These are phyloP conservation scores for Globisporangium nagaii DNA, from an alignment of 352 stramenopile species.

Conservation along the genomic window DNA sequence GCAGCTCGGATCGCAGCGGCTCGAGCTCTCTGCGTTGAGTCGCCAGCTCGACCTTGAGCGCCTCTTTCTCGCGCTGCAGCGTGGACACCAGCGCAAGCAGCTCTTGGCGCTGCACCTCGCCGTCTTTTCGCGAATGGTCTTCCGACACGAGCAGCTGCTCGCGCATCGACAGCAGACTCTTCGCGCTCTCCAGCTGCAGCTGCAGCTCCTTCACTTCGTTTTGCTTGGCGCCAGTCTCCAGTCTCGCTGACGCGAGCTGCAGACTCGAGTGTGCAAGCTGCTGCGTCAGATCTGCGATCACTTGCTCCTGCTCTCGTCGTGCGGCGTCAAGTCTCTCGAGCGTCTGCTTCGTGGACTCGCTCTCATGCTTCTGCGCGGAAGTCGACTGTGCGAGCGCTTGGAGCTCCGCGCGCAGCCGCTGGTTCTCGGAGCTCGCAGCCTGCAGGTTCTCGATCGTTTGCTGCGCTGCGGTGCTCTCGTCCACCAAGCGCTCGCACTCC, in stretches of 20 bases:
- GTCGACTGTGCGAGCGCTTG: slow-evolving; percentile 11
- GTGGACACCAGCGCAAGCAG: slow-evolving; percentile 30
- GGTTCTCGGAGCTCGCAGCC: slow-evolving; percentile 34
- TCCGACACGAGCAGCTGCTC: slow-evolving; percentile 54
- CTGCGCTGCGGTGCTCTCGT: slow-evolving; percentile 17
- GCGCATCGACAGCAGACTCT: slow-evolving; percentile 27
- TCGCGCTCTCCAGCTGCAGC: slow-evolving; percentile 39
- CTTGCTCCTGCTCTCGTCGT: slow-evolving; percentile 21
- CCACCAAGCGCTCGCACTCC: slow-evolving; percentile 31
- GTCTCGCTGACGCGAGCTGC: slow-evolving; percentile 19
- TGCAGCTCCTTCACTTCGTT: slow-evolving; percentile 45
- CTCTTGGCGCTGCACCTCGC: slow-evolving; percentile 40
- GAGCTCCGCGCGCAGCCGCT: slow-evolving; percentile 30
- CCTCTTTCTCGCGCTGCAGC: slow-evolving; percentile 37
- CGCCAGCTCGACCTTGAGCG: slow-evolving; percentile 19
- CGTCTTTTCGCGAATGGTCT: slow-evolving; percentile 28
- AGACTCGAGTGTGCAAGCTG: slow-evolving; percentile 21
- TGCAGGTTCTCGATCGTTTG: slow-evolving; percentile 32
- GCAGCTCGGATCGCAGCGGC: slow-evolving; percentile 21
- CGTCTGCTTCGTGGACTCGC: slow-evolving; percentile 23
- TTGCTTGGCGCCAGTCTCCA: slow-evolving; percentile 40
- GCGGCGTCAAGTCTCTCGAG: slow-evolving; percentile 24
- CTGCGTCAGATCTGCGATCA: slow-evolving; percentile 28
- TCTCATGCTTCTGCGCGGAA: slow-evolving; percentile 13
- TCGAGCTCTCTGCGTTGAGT: slow-evolving; percentile 24